Conservation (phyloP, 768 basidiomycete genomes). For the Suillus plorans region DNA sequence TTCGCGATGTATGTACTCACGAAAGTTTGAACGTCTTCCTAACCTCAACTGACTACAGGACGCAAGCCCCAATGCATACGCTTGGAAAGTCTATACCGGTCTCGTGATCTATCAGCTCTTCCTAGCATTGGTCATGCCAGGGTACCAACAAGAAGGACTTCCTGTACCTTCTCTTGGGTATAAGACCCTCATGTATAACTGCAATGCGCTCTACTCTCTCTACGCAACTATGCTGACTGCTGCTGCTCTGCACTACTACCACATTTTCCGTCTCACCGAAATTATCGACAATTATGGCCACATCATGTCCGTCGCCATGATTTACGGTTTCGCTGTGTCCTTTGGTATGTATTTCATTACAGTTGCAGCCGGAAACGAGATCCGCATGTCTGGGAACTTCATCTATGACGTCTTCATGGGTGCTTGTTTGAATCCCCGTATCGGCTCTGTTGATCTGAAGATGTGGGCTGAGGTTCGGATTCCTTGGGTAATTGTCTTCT, state of each 20-base stretch:
- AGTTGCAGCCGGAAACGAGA: slow-evolving; percentile 72
- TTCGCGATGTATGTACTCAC: slow-evolving; percentile 59
- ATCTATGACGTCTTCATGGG: slow-evolving; percentile 98
- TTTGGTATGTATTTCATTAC: slow-evolving; percentile 80
- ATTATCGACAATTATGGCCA: slow-evolving; percentile 97
- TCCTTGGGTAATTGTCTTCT: slow-evolving; percentile 96
- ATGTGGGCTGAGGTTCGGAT: slow-evolving; percentile 99
- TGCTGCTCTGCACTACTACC: slow-evolving; percentile 69
- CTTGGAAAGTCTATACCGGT: slow-evolving; percentile 88
- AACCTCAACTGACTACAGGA: slow-evolving; percentile 49
- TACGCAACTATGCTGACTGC: slow-evolving; percentile 83
- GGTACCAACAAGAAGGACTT: slow-evolving; percentile 91
- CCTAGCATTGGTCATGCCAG: slow-evolving; percentile 89
- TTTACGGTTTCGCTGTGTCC: slow-evolving; percentile 82
- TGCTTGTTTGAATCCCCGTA: slow-evolving; percentile 87
- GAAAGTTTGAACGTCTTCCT: not conserved
- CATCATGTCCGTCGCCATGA: slow-evolving; percentile 94
- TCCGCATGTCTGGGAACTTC: slow-evolving; percentile 94
- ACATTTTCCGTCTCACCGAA: slow-evolving; percentile 87
- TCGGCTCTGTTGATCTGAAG: slow-evolving; percentile 91
- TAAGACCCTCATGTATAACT: slow-evolving; percentile 93
- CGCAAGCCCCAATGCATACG: slow-evolving; percentile 85
- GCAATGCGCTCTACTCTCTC: slow-evolving; percentile 86
- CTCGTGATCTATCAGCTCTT: slow-evolving; percentile 87
- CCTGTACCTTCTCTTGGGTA: slow-evolving; percentile 94